Evolutionary conservation across 2,329 filamentous ascomycete species (phyloP), one percentile per base, ranked within the genome.

Genomic region (Anthostomella pinea): DNA sequence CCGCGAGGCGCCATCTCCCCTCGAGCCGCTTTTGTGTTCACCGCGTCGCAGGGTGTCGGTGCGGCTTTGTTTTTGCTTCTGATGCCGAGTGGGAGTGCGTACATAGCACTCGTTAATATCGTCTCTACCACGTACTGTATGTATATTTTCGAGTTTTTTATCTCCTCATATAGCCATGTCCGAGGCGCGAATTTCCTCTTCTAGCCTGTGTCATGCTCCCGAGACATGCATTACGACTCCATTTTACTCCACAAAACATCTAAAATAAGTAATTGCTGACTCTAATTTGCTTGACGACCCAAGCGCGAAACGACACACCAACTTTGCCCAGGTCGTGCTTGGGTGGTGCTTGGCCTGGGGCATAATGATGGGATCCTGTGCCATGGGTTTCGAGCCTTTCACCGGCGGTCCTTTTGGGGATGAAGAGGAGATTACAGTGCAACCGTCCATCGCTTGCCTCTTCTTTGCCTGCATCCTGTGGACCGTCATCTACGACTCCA

Each of bases 401-500:
- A 47, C 34, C 2, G 40, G 42, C 19, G 46, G 51, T 1, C 49
- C 46, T 2, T 54, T 56, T 17, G 53, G 53, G 6, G 20, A 17
- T n/a, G 25, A 16, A 2, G 39, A 30, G 22, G 16, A 30, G 9
- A 38, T 48, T 9, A 53, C 46, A 51, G 43, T 32, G 16, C 45
- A 54, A 16, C 33, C 51, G 21, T 46, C 56, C 28, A 51, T 49
- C 9, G 33, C 43, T 3, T 51, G 48, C 29, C 47, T 61, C 20
- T 51, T 56, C 21, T 15, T 51, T n/a, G 57, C 57, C 6, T 49
- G 43, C 27, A 50, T 56, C 3, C 35, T 63, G 5, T 63, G 59
- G 59, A 54, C 51, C 6, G 39, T 58, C 32, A 53, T 63, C 29
- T 63, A 58, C 39, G 62, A 64, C 40, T 62, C 59, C 6, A 58